phyloP scores from a whole-genome alignment of 352 stramenopile species.

The Pythium rhizo-oryzae region DNA sequence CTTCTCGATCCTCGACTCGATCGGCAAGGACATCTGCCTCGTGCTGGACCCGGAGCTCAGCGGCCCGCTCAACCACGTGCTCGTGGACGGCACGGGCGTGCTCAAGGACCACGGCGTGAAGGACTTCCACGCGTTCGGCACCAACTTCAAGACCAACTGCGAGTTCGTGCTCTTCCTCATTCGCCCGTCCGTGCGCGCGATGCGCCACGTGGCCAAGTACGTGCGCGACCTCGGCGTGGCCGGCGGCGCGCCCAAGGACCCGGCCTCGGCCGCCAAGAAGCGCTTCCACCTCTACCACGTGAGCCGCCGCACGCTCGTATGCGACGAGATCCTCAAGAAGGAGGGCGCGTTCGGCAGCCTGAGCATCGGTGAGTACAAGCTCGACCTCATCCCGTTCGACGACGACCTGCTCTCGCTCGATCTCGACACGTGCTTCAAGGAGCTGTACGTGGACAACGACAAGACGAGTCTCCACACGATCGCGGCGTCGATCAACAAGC shows the following conservation, averaged over 20 bases:
- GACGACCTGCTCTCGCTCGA: conserved; percentile 95
- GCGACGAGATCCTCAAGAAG: conserved; percentile 92
- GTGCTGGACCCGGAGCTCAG: conserved; percentile 85
- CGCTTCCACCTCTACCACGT: conserved; percentile 91
- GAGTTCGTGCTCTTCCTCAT: conserved; percentile 92
- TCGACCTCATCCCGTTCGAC: conserved; percentile 96
- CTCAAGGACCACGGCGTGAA: conserved; percentile 88
- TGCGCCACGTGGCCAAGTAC: conserved; percentile 85
- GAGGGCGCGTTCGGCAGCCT: conserved; percentile 86
- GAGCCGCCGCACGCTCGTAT: conserved; percentile 89
- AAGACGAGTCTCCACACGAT: conserved; percentile 89
- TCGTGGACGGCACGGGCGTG: conserved; percentile 84
- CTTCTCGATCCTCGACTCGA: conserved; percentile 82
- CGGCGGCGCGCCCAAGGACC: conserved; percentile 27
- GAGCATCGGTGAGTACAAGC: conserved; percentile 88
- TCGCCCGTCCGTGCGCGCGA: conserved; percentile 69
- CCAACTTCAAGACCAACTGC: conserved; percentile 76
- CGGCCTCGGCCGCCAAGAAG: conserved; percentile 50
- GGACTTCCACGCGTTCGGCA: conserved; percentile 84
- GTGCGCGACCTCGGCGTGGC: conserved; percentile 52
- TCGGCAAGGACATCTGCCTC: conserved; percentile 89
- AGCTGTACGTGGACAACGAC: conserved; percentile 90
- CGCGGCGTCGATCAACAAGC: conserved; percentile 89
- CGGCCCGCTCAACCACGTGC: conserved; percentile 82
- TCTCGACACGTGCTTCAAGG: conserved; percentile 83